A percentile compares a stretch with the other conserved stretches of the same genome.
Conservation (phyloP, 108 stramenopile species). For the Cyclotella choctawhatcheeana region DNA sequence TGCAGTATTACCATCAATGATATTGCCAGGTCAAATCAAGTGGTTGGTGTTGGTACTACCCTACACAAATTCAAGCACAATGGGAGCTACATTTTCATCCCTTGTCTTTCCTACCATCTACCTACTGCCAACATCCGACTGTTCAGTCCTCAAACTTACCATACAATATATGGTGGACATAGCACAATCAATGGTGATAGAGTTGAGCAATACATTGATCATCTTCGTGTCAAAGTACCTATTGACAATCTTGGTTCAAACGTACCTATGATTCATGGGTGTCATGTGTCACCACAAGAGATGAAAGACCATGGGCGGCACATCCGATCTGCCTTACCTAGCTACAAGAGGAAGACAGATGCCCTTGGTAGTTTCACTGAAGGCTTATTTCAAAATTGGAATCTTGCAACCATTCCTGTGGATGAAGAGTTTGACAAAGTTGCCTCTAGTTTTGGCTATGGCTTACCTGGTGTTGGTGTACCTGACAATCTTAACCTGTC, state of each 20-base stretch:
- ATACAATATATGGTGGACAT: neutral
- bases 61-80: slow-evolving; percentile 2
- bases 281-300: neutral
- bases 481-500: slow-evolving; percentile 37
- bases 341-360: neutral
- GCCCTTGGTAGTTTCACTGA: neutral
- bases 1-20: slow-evolving; percentile 7
- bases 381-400: neutral
- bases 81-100: neutral
- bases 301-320: neutral
- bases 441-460: neutral
- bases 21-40: neutral
- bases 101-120: slow-evolving; percentile 11
- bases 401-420: neutral
- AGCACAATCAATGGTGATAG: neutral
- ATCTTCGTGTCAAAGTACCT: neutral
- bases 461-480: neutral
- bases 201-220: too few species aligned
- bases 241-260: neutral
- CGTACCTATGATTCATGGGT: slow-evolving; percentile 3
- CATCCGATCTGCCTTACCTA: neutral
- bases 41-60: slow-evolving; percentile 22
- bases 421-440: neutral
- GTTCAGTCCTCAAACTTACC: slow-evolving; percentile 26
- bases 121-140: slow-evolving; percentile 5